Conservation (phyloP, 306 rosid species). For the Prunus mongolica region DNA sequence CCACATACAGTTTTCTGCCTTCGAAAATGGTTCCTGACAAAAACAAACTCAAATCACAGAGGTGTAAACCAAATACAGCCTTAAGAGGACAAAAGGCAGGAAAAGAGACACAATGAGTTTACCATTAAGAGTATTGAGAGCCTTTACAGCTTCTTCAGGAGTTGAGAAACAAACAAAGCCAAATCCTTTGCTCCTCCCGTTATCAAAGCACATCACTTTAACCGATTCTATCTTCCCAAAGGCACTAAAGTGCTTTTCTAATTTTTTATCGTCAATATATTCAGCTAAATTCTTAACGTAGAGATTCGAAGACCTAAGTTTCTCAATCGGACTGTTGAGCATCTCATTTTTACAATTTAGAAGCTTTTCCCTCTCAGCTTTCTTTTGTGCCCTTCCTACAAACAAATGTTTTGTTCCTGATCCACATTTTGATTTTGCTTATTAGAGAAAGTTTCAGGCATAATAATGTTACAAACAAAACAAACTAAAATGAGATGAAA, state of each 20-base stretch:
- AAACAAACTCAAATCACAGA: background rate
- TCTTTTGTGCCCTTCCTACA: slow-evolving; percentile 24
- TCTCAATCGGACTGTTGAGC: background rate
- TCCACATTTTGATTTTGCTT: slow-evolving; percentile 1
- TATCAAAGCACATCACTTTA: background rate
- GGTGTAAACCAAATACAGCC: background rate
- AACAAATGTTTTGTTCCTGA: slow-evolving; percentile 16
- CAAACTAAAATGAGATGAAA: background rate
- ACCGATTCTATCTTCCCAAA: background rate
- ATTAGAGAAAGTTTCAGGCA: background rate
- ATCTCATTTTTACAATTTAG: background rate
- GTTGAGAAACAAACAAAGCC: slow-evolving; percentile 13
- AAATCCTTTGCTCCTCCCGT: background rate
- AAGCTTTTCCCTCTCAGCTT: background rate
- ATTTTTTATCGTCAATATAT: slow-evolving; percentile 4
- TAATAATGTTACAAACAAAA: background rate
- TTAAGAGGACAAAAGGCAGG: background rate
- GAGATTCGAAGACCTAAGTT: slow-evolving; percentile 4
- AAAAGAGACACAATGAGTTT: background rate
- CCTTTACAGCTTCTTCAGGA: slow-evolving; percentile 1
- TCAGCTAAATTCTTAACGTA: slow-evolving; percentile 1
- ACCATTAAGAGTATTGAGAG: background rate
- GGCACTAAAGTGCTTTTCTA: background rate
- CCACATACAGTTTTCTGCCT: background rate
- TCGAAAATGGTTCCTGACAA: background rate